Evolutionary conservation across 306 rosid species (phyloP), one percentile per base, ranked within the genome.

Genomic region (Prunus dulcis): DNA sequence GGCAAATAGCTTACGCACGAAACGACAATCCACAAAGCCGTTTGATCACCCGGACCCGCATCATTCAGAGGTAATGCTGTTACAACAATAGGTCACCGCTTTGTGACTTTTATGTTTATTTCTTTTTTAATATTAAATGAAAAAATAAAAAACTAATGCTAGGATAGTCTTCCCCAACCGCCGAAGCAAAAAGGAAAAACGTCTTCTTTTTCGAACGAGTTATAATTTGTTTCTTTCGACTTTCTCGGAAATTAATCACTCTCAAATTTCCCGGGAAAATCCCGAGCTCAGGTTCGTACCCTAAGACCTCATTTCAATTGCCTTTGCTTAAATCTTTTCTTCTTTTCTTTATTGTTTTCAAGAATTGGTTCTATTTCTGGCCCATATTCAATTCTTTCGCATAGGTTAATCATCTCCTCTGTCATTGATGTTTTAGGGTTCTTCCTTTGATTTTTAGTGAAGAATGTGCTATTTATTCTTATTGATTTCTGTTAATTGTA

Each of bases 231-330:
- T 19, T 5, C 43, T 49, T 67, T 81, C 76, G 51, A 69, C 74
- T 84, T 83, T 64, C 83, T 72, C 74, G 88, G 88, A 84, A 86
- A 83, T 50, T 79, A 76, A 50, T 84, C 68, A 53, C 50, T 23
- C 12, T 17, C 56, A 38, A 60, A 20, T 78, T 82, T 82, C 80
- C 87, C 78, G 74, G 79, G 68, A 64, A 81, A 87, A 76, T 38
- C 65, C 20, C 28, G 18, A 51, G 38, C 73, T 3, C 76, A 79
- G 96, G 89, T 91, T 85, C 69, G 69, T 38, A 64, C 69, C 69
- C 80, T 46, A 11, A 27, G 12, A 72, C 74, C 65, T 62, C 63
- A 60, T 69, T 50, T 78, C 45, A 4, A 12, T 71, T 77, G 70
- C 15, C 20, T 30, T 67, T 20, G 23, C 41, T 4, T 3, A 4